Evolutionary conservation across 345 rosid species (phyloP), one percentile per base, ranked within the genome.

Genomic region (Citrus inodora): DNA sequence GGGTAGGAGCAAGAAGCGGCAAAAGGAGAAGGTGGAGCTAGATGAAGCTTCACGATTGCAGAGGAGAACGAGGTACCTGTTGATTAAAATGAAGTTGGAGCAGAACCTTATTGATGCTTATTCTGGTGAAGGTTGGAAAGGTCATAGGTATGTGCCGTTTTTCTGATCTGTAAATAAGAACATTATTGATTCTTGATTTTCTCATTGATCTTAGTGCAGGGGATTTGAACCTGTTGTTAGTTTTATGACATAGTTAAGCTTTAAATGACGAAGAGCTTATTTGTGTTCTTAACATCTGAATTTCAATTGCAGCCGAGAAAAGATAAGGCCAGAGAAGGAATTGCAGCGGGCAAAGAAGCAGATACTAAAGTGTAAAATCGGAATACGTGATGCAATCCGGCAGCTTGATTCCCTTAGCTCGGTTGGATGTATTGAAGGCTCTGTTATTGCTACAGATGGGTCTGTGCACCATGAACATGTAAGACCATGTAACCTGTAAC

Each of bases 41-140:
- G 97, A 94, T 83, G 95, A 92, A 71, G 87, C 98, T 40, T 86
- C 90, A 56, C 89, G 94, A 51, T 87, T 96, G 91, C 98, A 92
- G 81, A 92, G 95, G 87, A 87, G 98, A 80, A 84, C 97, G 4
- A 92, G 92, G 92, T 92, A 94, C 84, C 83, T 94, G 79, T 83
- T 96, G 82, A 90, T 96, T 75, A 93, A 90, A 88, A 90, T 96
- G 92, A 94, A 94, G 94, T 85, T 89, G 87, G 97, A 94, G 86
- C 99, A 96, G 90, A 96, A 94, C 83, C 98, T 94, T 72, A 91
- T 96, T 56, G 99, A 96, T 87, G 98, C 98, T 73, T 96, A 94
- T 78, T 92, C 98, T 17, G 87, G 89, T 30, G 99, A 96, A 89
- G 99, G 99, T 30, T 96, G 99, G 98, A 96, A 96, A 85, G 99